phyloP scores from a whole-genome alignment of 148 eudicot species.

The Fagopyrum homotropicum region DNA sequence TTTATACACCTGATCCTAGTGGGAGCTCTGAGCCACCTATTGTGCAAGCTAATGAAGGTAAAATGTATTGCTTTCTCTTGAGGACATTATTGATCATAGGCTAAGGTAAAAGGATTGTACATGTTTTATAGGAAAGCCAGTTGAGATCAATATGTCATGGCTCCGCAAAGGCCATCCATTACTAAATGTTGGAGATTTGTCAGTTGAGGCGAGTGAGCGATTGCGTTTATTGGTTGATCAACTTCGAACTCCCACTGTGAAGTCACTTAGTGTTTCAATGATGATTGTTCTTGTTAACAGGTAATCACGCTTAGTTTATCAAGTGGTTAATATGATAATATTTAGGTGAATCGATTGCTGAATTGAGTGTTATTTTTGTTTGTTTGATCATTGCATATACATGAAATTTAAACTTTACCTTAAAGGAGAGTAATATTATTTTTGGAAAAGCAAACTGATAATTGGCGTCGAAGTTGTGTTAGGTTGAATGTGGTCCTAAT shows the following conservation, averaged over 20 bases:
- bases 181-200: conserved; percentile 77
- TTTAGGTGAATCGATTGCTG: background rate
- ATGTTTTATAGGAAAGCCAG: conserved; percentile 33
- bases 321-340: background rate
- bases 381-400: background rate
- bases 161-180: conserved; percentile 91
- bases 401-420: background rate
- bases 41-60: conserved; percentile 54
- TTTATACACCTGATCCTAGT: conserved; percentile 87
- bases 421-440: background rate
- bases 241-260: conserved; percentile 68
- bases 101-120: conserved; percentile 8
- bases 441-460: background rate
- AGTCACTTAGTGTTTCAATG: conserved; percentile 66
- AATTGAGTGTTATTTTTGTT: background rate
- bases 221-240: conserved; percentile 86
- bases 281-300: conserved; percentile 80
- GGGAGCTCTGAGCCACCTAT: conserved; percentile 65
- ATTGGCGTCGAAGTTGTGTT: background rate
- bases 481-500: background rate
- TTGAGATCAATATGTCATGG: conserved; percentile 79
- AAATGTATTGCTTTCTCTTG: conserved; percentile 4
- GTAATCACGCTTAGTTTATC: conserved; percentile 21
- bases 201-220: conserved; percentile 79
- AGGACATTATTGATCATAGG: conserved; percentile 15